Evolutionary conservation across 176 grass and related monocot genomes (phyloP), one percentile per base, ranked within the genome.

Genomic region (Rhynchospora breviuscula): DNA sequence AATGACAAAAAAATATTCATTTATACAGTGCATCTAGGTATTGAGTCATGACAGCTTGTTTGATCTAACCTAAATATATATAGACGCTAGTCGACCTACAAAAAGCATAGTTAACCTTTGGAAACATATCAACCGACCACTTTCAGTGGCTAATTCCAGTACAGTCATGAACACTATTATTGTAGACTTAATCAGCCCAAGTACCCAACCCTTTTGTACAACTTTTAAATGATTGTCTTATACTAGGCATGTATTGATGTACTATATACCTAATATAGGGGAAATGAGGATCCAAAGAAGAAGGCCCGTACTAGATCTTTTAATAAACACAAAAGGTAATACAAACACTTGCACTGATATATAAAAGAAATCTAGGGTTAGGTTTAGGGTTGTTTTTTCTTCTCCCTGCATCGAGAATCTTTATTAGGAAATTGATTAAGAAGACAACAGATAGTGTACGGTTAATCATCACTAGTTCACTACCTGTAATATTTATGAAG

Each of bases 121-220:
- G 21, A 7, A 17, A 29, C 52, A 9, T 31, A 29, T 29, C 19
- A 76, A 52, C 72, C 72, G 72, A 76, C 72, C 72, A 76, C 12
- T 76, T 53, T 54, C 72, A 76, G 72, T 76, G 72, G 72, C 72
- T 76, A 76, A 76, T 76, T 76, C 48, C 52, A 54, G 48, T 76
- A 54, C 72, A 54, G 72, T 76, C 49, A 49, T 72, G 69, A 49
- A 76, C 48, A 76, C 71, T 54, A 76, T 10, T 75, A 75, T 53
- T 15, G 13, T 53, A 53, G 47, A 29, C 71, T 53, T 75, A 76
- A 76, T 76, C 1, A 76, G n/a, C n/a, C n/a, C n/a, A n/a, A n/a
- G n/a, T n/a, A 31, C 12, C n/a, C 31, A 33, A 40, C 64, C 22
- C 21, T 48, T 54, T 53, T 76, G 72, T 76, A 29, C 48, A 54